Percentiles rank a stretch among this genome's conserved stretches.
Evolutionary conservation across 768 basidiomycete genomes (phyloP).

Genomic region (Boletus subcaerulescens): DNA sequence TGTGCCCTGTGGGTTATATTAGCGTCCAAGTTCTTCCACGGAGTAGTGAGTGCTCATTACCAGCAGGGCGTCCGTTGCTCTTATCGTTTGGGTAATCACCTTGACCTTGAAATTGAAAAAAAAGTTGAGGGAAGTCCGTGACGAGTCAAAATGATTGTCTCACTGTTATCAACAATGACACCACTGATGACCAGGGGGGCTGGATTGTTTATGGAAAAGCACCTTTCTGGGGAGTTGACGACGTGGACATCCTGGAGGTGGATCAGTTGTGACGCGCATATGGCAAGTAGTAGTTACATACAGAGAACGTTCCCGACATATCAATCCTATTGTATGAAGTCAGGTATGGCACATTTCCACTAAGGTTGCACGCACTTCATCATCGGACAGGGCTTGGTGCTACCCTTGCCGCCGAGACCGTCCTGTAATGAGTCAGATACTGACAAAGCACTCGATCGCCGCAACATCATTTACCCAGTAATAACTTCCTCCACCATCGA

Average conservation of each 20-base stretch:
- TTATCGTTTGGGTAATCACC: constrained; percentile 51
- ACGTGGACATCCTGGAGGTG: constrained; percentile 33
- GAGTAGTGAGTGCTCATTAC: constrained; percentile 16
- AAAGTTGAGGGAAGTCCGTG: background rate
- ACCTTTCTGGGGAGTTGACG: constrained; percentile 39
- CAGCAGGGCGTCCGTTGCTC: constrained; percentile 49
- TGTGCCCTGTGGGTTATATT: constrained; percentile 32
- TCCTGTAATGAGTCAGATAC: constrained; percentile 19
- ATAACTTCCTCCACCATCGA: constrained; percentile 42
- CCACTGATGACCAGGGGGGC: constrained; percentile 40
- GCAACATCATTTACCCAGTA: constrained; percentile 37
- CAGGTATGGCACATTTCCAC: background rate
- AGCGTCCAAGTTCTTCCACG: background rate
- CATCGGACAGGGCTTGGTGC: constrained; percentile 36
- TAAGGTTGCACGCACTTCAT: constrained; percentile 31
- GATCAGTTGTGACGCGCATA: background rate
- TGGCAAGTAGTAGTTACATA: constrained; percentile 12
- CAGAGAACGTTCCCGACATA: constrained; percentile 40
- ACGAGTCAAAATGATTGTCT: constrained; percentile 11
- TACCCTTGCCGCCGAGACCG: constrained; percentile 16
- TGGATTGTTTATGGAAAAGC: constrained; percentile 29
- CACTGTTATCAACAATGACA: constrained; percentile 56
- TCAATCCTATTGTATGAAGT: constrained; percentile 27
- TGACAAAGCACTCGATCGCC: background rate
- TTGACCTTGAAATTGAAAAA: constrained; percentile 36